Evolutionary conservation across 768 basidiomycete species (phyloP).

Genomic region (Boletus reticuloceps): DNA sequence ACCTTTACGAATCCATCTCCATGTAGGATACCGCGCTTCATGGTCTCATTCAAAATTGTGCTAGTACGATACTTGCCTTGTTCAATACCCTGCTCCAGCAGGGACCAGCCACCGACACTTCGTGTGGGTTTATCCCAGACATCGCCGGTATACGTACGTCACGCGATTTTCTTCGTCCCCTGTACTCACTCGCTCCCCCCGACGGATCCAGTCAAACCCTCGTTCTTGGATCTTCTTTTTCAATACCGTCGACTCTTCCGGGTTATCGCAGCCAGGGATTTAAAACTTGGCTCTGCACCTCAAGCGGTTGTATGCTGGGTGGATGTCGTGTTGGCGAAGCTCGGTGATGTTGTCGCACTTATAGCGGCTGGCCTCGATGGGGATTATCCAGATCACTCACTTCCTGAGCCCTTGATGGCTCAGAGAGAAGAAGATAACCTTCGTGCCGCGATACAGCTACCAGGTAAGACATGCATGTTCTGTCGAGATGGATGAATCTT

Average conservation of each 20-base stretch:
- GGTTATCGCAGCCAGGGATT: conserved; percentile 36
- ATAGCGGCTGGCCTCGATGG: conserved; percentile 28
- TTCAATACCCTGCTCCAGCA: conserved; percentile 26
- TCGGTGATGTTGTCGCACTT: conserved; percentile 40
- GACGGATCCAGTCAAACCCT: conserved; percentile 27
- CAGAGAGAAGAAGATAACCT: conserved; percentile 51
- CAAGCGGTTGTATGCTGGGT: conserved; percentile 58
- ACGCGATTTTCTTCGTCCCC: not conserved
- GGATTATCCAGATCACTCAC: conserved; percentile 8
- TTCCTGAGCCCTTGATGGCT: conserved; percentile 30
- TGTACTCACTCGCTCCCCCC: conserved; percentile 6
- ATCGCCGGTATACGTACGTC: conserved; percentile 23
- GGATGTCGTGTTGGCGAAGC: conserved; percentile 54
- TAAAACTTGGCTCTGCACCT: conserved; percentile 20
- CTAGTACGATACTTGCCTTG: conserved; percentile 30
- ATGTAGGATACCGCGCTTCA: conserved; percentile 35
- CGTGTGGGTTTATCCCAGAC: conserved; percentile 9
- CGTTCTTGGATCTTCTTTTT: conserved; percentile 44
- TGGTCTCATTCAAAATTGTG: conserved; percentile 34
- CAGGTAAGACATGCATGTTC: conserved; percentile 39
- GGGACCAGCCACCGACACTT: not conserved
- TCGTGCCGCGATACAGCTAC: conserved; percentile 65
- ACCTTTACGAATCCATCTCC: not conserved
- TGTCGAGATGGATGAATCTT: conserved; percentile 2
- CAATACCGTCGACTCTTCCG: conserved; percentile 50